These are phyloP conservation scores for Oryza brachyantha DNA, from an alignment of 176 grass and related monocot genomes.

Conservation along the genomic window DNA sequence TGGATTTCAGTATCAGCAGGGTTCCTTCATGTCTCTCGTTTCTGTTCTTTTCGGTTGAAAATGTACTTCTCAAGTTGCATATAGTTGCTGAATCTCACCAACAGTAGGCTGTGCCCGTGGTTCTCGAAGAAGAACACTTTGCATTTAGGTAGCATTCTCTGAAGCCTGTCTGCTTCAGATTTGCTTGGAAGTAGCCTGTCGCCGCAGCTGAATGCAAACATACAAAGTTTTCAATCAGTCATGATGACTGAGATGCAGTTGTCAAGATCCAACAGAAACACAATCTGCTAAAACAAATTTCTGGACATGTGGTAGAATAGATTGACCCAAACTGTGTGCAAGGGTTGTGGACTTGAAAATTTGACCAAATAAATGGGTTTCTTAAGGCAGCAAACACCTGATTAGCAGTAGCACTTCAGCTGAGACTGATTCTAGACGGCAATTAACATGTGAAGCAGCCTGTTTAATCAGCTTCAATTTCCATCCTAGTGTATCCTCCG, in stretches of 20 bases:
- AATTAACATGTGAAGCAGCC: slow-evolving; percentile 49
- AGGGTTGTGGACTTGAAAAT: not conserved
- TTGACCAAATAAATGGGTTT: not conserved
- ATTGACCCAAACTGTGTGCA: not conserved
- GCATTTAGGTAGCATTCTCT: slow-evolving; percentile 47
- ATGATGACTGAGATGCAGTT: not conserved
- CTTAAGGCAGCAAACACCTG: slow-evolving; percentile 44
- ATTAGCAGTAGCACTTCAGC: slow-evolving; percentile 54
- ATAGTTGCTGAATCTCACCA: slow-evolving; percentile 40
- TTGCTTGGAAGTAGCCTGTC: slow-evolving; percentile 72
- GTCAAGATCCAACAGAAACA: not conserved
- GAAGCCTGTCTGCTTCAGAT: slow-evolving; percentile 58
- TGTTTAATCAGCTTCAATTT: slow-evolving; percentile 47
- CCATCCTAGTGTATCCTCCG: slow-evolving; percentile 56
- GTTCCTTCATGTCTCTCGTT: not conserved
- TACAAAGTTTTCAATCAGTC: not conserved
- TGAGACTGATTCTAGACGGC: slow-evolving; percentile 46
- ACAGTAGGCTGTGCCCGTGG: slow-evolving; percentile 64
- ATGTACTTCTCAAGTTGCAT: not conserved
- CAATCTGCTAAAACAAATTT: not conserved
- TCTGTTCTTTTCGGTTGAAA: not conserved
- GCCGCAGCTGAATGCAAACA: slow-evolving; percentile 42
- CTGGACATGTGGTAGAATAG: not conserved
- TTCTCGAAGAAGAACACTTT: slow-evolving; percentile 58
- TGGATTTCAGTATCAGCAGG: not conserved